phyloP scores from a whole-genome alignment of 176 grass and related monocot species.

The Puya raimondii region DNA sequence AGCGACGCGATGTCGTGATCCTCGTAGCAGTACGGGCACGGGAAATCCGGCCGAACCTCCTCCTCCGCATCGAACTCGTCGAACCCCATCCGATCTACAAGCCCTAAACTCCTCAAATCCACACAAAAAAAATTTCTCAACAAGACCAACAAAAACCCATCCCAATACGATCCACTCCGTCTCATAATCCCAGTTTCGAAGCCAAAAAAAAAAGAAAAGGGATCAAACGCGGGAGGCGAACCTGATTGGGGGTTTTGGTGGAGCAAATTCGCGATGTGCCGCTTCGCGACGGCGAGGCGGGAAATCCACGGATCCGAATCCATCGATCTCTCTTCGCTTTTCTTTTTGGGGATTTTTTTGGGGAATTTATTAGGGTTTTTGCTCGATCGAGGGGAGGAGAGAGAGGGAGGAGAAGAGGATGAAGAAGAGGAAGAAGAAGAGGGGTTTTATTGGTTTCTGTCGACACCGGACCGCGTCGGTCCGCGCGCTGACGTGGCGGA shows the following conservation, averaged over 20 bases:
- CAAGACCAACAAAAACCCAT: neutral
- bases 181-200: no score
- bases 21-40: constrained; percentile 98
- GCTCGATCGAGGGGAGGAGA: neutral
- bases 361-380: neutral
- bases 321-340: constrained; percentile 20
- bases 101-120: neutral
- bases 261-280: constrained; percentile 62
- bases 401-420: neutral
- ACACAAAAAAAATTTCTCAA: constrained; percentile 2
- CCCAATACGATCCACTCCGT: neutral
- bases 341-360: neutral
- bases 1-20: constrained; percentile 79
- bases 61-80: constrained; percentile 81
- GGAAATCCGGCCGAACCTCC: constrained; percentile 62
- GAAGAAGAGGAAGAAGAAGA: neutral
- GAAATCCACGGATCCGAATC: constrained; percentile 96
- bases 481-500: no score
- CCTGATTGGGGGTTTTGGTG: constrained; percentile 35
- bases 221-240: constrained; percentile 10
- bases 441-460: neutral
- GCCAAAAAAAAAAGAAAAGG: neutral
- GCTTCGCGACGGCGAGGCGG: constrained; percentile 79
- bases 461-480: neutral
- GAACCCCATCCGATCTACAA: constrained; percentile 54